Conservation (phyloP, 1,139 yeast genomes). For the Zygoascus hellenicus region DNA sequence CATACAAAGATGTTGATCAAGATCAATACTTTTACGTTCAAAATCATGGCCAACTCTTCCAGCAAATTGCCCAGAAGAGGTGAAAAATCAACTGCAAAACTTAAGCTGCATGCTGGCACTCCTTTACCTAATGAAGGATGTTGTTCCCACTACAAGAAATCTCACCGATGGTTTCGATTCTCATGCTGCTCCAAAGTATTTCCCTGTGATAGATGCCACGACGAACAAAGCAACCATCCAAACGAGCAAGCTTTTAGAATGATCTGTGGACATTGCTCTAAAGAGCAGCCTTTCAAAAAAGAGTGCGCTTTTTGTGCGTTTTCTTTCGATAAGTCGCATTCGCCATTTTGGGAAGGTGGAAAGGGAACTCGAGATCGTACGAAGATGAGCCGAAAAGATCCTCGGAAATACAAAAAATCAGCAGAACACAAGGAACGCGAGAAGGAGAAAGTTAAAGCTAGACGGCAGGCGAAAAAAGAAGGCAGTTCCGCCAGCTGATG, state of each 20-base stretch:
- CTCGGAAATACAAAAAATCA: conserved; percentile 35
- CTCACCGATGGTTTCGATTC: conserved; percentile 41
- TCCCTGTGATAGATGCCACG: conserved; percentile 41
- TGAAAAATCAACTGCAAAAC: conserved; percentile 24
- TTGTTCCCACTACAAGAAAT: conserved; percentile 38
- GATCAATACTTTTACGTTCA: conserved; percentile 32
- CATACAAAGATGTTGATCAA: conserved; percentile 33
- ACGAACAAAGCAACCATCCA: conserved; percentile 34
- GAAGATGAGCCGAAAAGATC: conserved; percentile 38
- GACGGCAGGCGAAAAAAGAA: not conserved
- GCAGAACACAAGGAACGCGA: conserved; percentile 1
- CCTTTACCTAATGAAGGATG: conserved; percentile 38
- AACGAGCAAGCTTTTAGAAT: conserved; percentile 37
- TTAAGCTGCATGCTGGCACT: conserved; percentile 36
- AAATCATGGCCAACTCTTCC: conserved; percentile 24
- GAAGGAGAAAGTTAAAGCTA: conserved; percentile 1
- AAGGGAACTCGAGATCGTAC: conserved; percentile 39
- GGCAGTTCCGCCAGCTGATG: too few species aligned
- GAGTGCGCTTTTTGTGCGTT: conserved; percentile 35
- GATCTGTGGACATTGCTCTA: conserved; percentile 41
- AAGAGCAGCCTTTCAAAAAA: conserved; percentile 37
- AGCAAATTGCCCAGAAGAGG: conserved; percentile 19
- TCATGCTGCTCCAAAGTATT: conserved; percentile 39
- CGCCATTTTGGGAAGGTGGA: conserved; percentile 45
- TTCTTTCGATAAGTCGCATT: conserved; percentile 28